phyloP scores from a whole-genome alignment of 768 basidiomycete genomes.

The Phaeotremella fagi region DNA sequence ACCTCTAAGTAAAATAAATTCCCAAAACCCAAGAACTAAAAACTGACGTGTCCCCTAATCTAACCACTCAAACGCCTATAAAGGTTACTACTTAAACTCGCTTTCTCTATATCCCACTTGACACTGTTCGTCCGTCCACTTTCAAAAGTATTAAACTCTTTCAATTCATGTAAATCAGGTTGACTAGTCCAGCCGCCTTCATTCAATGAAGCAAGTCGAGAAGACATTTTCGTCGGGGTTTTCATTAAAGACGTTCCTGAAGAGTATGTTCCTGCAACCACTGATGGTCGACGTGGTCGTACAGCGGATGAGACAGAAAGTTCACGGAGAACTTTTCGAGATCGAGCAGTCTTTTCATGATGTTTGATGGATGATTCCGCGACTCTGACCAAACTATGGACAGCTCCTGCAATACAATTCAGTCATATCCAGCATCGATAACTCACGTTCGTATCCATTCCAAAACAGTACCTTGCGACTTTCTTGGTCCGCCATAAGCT shows the following conservation, averaged over 20 bases:
- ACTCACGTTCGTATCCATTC: constrained; percentile 11
- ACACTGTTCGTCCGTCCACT: not conserved
- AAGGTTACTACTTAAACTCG: not conserved
- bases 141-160: not conserved
- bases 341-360: not conserved
- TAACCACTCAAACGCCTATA: not conserved
- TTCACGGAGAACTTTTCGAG: not conserved
- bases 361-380: not conserved
- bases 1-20: too few relatives aligned
- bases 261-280: not conserved
- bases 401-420: not conserved
- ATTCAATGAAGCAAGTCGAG: not conserved
- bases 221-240: not conserved
- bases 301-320: not conserved
- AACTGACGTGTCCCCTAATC: not conserved
- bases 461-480: constrained; percentile 1
- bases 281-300: not conserved
- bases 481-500: not conserved
- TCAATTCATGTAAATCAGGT: not conserved
- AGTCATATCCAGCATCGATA: not conserved
- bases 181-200: not conserved
- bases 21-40: too few relatives aligned
- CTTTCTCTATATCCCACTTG: not conserved
- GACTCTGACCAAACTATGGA: not conserved
- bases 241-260: not conserved